Evolutionary conservation across 139 green algal genomes (phyloP).

Genomic region (Mesostigma viride): DNA sequence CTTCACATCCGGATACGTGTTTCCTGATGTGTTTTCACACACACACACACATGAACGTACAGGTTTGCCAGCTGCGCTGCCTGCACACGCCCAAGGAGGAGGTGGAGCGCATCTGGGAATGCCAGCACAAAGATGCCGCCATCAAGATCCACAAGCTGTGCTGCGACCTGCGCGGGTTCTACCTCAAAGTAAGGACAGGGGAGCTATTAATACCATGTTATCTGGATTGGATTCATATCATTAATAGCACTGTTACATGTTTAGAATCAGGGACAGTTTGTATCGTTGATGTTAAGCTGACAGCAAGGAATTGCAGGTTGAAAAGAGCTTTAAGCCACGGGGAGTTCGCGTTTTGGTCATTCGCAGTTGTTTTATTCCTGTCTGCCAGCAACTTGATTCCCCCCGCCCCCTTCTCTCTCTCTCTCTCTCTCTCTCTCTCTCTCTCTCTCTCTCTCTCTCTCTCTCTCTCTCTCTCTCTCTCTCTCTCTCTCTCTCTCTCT

Average conservation of each 20-base stretch:
- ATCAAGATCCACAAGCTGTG: slow-evolving; percentile 21
- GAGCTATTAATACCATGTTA: neutral
- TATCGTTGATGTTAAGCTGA: neutral
- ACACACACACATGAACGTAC: too few relatives aligned
- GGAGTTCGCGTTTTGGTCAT: neutral
- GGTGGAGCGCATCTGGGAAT: slow-evolving; percentile 29
- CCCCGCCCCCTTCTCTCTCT: neutral
- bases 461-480: neutral
- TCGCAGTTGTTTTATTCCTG: neutral
- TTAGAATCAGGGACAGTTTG: neutral
- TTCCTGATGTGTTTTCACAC: too few relatives aligned
- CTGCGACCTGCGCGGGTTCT: slow-evolving; percentile 33
- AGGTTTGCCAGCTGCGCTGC: too few relatives aligned
- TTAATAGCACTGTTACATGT: neutral
- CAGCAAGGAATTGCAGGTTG: neutral
- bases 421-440: neutral
- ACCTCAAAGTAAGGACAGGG: slow-evolving; percentile 21
- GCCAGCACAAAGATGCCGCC: slow-evolving; percentile 22
- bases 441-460: neutral
- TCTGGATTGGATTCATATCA: neutral
- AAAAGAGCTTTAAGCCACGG: neutral
- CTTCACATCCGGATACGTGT: too few relatives aligned
- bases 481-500: neutral
- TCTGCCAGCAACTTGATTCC: too few relatives aligned
- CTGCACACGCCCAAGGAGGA: too few relatives aligned